Percentiles rank a stretch among this genome's conserved stretches.
These are phyloP conservation scores for Platanthera zijinensis DNA, from an alignment of 106 monocot genomes.

Conservation along the genomic window DNA sequence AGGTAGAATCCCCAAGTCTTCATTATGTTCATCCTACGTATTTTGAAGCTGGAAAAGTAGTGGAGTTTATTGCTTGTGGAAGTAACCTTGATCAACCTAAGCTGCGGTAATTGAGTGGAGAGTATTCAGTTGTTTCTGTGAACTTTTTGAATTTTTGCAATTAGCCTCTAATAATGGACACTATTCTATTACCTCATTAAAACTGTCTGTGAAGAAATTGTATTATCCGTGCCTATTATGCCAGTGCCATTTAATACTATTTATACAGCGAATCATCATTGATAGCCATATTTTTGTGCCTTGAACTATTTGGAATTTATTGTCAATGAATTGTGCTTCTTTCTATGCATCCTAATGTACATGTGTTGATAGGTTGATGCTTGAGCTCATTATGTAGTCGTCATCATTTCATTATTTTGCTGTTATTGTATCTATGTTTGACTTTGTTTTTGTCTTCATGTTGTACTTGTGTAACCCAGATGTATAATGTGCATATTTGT, in stretches of 20 bases:
- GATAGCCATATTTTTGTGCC: background rate
- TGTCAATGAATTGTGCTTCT: background rate
- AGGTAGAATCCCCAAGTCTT: slow-evolving; percentile 71
- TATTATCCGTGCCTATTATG: background rate
- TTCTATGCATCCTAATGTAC: background rate
- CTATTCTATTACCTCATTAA: background rate
- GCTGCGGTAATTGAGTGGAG: slow-evolving; percentile 46
- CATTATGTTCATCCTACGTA: slow-evolving; percentile 75
- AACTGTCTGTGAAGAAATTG: background rate
- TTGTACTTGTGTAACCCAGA: no score
- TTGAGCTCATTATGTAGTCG: no score
- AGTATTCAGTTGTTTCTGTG: background rate
- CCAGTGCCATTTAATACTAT: background rate
- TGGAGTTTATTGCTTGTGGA: slow-evolving; percentile 82
- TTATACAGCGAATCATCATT: background rate
- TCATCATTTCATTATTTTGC: no score
- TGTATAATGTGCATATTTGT: no score
- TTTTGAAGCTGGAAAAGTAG: slow-evolving; percentile 84
- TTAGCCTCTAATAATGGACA: background rate
- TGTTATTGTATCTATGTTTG: no score
- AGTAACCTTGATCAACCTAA: slow-evolving; percentile 74
- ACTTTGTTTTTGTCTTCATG: no score
- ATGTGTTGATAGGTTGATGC: background rate
- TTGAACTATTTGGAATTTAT: background rate
- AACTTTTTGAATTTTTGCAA: background rate